Conservation (phyloP, 345 rosid species). For the Odontarrhena argentea region DNA sequence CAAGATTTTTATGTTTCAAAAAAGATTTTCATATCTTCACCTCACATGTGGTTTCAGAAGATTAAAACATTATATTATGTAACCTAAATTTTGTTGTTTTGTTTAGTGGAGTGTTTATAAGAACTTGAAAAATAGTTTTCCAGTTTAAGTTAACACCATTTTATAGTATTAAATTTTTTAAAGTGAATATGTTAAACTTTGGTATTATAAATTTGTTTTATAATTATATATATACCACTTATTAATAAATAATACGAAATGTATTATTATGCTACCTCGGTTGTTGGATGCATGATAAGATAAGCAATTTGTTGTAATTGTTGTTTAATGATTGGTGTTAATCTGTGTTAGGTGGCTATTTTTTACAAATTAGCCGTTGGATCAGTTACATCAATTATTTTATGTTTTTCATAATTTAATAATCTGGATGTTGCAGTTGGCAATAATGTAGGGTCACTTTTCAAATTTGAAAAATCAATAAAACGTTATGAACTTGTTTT, state of each 20-base stretch:
- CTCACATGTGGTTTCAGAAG: slow-evolving; percentile 27
- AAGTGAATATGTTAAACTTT: not conserved
- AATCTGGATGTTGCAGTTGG: slow-evolving; percentile 33
- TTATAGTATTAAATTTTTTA: too few species aligned
- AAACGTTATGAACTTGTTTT: slow-evolving; percentile 12
- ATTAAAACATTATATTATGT: not conserved
- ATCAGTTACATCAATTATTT: slow-evolving; percentile 28
- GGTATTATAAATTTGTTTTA: not conserved
- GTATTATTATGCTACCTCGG: slow-evolving; percentile 1
- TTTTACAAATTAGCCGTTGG: slow-evolving; percentile 31
- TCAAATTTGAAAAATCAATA: slow-evolving; percentile 8
- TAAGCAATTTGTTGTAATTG: slow-evolving; percentile 6
- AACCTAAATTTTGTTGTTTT: slow-evolving; percentile 12
- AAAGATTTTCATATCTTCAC: slow-evolving; percentile 13
- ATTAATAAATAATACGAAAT: not conserved
- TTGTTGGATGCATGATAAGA: slow-evolving; percentile 19
- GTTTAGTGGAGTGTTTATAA: not conserved
- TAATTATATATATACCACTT: not conserved
- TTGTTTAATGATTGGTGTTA: slow-evolving; percentile 17
- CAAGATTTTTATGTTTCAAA: not conserved
- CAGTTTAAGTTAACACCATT: not conserved
- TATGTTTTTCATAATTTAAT: not conserved
- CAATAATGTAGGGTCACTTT: slow-evolving; percentile 24
- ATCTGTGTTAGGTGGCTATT: slow-evolving; percentile 32
- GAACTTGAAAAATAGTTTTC: not conserved